These are phyloP conservation scores for Cardamine resedifolia DNA, from an alignment of 345 rosid species.

Conservation along the genomic window DNA sequence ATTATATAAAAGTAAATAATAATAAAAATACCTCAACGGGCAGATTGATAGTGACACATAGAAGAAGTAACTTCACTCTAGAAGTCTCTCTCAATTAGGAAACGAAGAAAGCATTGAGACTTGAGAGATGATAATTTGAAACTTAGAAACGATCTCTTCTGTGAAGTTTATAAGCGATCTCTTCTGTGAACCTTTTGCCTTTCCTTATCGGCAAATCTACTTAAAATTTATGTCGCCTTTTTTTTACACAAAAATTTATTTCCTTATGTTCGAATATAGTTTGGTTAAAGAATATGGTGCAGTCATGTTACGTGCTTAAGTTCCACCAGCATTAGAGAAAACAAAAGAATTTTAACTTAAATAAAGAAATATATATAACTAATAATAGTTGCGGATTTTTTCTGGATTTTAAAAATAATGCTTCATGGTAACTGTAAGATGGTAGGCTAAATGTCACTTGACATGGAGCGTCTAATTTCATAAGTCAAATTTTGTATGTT, in stretches of 20 bases:
- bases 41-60: conserved; percentile 33
- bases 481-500: conserved; percentile 31
- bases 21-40: conserved; percentile 31
- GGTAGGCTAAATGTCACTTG: conserved; percentile 42
- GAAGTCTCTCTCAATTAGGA: conserved; percentile 12
- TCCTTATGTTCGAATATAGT: neutral
- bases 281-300: neutral
- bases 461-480: conserved; percentile 22
- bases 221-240: neutral
- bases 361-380: neutral
- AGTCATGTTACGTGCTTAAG: neutral
- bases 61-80: conserved; percentile 10
- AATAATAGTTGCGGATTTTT: neutral
- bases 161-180: neutral
- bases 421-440: neutral
- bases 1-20: neutral
- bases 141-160: neutral
- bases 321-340: neutral
- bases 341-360: neutral
- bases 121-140: neutral
- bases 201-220: neutral
- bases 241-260: neutral
- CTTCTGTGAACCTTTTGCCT: neutral
- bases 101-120: conserved; percentile 6
- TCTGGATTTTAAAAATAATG: neutral